Percentiles rank a stretch among this genome's conserved stretches.
phyloP scores from a whole-genome alignment of 495 filamentous ascomycete species.

The Aspergillus indologenus region DNA sequence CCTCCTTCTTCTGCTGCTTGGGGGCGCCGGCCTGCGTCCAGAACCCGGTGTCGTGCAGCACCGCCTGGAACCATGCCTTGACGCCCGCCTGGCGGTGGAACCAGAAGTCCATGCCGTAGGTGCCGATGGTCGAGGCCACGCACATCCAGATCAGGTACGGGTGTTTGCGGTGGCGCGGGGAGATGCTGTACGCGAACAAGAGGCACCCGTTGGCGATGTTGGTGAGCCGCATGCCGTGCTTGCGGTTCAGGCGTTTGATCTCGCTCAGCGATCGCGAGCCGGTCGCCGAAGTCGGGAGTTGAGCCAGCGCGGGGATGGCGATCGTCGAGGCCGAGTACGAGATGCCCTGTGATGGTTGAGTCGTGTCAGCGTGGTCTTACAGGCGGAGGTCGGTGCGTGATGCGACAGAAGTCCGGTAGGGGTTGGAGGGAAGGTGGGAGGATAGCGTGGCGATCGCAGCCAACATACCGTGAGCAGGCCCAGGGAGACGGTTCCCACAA shows the following conservation, averaged over 20 bases:
- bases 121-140: constrained; percentile 51
- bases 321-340: constrained; percentile 74
- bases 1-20: constrained; percentile 58
- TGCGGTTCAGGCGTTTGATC: constrained; percentile 56
- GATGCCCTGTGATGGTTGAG: constrained; percentile 57
- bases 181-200: constrained; percentile 68
- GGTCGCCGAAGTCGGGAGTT: constrained; percentile 66
- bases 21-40: constrained; percentile 16
- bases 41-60: constrained; percentile 30
- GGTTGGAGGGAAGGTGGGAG: too few relatives aligned
- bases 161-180: constrained; percentile 66
- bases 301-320: constrained; percentile 71
- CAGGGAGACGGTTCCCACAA: constrained; percentile 82
- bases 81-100: constrained; percentile 38
- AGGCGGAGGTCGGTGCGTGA: too few relatives aligned
- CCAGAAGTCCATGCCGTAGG: constrained; percentile 56
- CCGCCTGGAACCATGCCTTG: constrained; percentile 27
- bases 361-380: constrained; percentile 1
- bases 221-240: constrained; percentile 59
- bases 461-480: constrained; percentile 79
- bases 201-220: constrained; percentile 60
- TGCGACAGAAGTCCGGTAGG: too few relatives aligned
- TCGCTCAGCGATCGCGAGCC: constrained; percentile 63
- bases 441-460: too few relatives aligned
- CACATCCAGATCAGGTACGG: constrained; percentile 83